phyloP scores from a whole-genome alignment of 1,284 basidiomycete genomes.

The Coniophora puteana region DNA sequence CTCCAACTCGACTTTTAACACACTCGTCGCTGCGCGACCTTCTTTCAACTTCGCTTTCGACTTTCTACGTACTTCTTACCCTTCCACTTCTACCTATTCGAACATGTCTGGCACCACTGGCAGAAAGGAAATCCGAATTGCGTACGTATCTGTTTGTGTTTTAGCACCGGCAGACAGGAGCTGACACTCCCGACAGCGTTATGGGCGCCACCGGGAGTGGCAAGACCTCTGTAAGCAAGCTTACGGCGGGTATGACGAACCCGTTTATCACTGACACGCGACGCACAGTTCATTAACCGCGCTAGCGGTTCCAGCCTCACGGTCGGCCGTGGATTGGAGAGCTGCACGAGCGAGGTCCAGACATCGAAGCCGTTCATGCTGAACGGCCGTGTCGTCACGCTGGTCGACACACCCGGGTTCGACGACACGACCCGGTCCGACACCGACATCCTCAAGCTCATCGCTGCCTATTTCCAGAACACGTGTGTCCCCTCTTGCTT shows the following conservation, averaged over 20 bases:
- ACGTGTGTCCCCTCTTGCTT: constrained; percentile 20
- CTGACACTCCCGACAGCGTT: constrained; percentile 26
- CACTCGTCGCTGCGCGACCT: no score
- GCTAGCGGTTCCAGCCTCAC: constrained; percentile 30
- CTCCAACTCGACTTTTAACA: no score
- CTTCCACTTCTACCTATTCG: no score
- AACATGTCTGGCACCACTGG: no score
- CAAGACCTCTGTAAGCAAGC: constrained; percentile 36
- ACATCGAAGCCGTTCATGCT: constrained; percentile 29
- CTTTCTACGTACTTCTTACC: no score
- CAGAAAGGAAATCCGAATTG: constrained; percentile 29
- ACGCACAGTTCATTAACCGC: constrained; percentile 29
- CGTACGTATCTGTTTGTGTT: constrained; percentile 14
- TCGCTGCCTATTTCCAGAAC: constrained; percentile 31
- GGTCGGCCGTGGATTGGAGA: constrained; percentile 30
- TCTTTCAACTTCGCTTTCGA: no score
- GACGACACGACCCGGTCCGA: constrained; percentile 35
- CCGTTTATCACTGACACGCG: constrained; percentile 2
- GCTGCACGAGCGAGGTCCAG: constrained; percentile 30
- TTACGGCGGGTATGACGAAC: neutral
- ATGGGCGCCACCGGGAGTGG: constrained; percentile 45
- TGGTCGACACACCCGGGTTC: constrained; percentile 39
- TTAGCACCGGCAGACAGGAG: neutral
- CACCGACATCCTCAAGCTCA: constrained; percentile 35
- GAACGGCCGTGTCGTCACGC: constrained; percentile 27